Percentiles rank a stretch among this genome's conserved stretches.
phyloP scores from a whole-genome alignment of 106 monocot species.

The Xerophyta viscosa region DNA sequence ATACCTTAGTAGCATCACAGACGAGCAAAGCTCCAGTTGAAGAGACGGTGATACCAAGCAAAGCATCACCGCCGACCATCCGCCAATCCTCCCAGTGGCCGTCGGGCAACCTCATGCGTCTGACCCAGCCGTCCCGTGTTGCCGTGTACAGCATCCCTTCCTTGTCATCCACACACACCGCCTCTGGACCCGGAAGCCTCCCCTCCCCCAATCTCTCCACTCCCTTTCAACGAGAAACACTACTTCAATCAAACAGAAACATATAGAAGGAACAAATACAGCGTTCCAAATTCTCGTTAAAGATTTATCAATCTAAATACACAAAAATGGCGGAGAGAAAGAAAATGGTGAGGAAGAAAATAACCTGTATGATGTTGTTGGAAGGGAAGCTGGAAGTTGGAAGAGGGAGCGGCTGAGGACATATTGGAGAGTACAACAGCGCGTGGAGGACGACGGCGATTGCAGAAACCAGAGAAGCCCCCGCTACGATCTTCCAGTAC shows the following conservation, averaged over 20 bases:
- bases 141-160: constrained; percentile 42
- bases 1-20: constrained; percentile 47
- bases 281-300: neutral
- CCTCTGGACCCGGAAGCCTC: constrained; percentile 43
- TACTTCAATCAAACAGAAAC: too few species aligned
- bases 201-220: constrained; percentile 63
- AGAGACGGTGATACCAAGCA: constrained; percentile 41
- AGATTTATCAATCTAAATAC: neutral
- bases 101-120: constrained; percentile 30
- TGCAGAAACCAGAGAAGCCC: constrained; percentile 12
- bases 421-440: constrained; percentile 39
- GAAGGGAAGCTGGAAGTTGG: constrained; percentile 19
- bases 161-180: constrained; percentile 23
- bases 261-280: too few species aligned
- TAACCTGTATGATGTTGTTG: constrained; percentile 39
- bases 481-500: neutral
- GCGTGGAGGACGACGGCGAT: constrained; percentile 27
- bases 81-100: constrained; percentile 55
- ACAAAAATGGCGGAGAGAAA: neutral
- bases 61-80: constrained; percentile 29
- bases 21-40: constrained; percentile 33
- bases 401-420: constrained; percentile 25
- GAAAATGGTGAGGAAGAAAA: neutral
- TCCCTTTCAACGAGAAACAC: constrained; percentile 7
- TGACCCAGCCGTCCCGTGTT: constrained; percentile 68